Conservation (phyloP, 352 stramenopile genomes). For the Peronospora farinosa region DNA sequence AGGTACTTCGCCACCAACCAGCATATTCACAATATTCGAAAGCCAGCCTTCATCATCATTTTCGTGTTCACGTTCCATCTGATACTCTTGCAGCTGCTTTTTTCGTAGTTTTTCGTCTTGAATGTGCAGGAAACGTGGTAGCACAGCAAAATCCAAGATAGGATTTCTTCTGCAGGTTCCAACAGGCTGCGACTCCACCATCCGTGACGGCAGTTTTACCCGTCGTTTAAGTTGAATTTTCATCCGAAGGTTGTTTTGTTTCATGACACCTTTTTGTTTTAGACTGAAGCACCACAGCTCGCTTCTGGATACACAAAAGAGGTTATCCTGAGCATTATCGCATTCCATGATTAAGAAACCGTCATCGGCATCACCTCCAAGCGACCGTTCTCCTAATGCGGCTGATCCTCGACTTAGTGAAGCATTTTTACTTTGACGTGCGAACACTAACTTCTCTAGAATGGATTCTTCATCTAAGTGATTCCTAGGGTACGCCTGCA, state of each 20-base stretch:
- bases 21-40: constrained; percentile 46
- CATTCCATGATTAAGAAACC: constrained; percentile 54
- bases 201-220: constrained; percentile 38
- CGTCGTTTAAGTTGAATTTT: constrained; percentile 38
- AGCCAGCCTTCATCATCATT: constrained; percentile 59
- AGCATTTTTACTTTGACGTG: constrained; percentile 23
- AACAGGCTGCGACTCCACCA: constrained; percentile 18
- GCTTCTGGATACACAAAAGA: constrained; percentile 53
- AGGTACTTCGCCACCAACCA: constrained; percentile 57
- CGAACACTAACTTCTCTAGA: constrained; percentile 42
- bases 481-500: constrained; percentile 69
- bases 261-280: constrained; percentile 35
- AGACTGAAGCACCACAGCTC: constrained; percentile 59
- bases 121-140: constrained; percentile 55
- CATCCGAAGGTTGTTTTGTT: constrained; percentile 35
- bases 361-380: constrained; percentile 20
- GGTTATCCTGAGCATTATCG: constrained; percentile 37
- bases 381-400: constrained; percentile 2
- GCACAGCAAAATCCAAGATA: constrained; percentile 42
- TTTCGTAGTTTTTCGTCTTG: constrained; percentile 34
- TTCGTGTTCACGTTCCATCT: constrained; percentile 35
- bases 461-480: constrained; percentile 66
- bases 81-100: constrained; percentile 29
- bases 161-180: constrained; percentile 12
- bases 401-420: constrained; percentile 9